These are phyloP conservation scores for Dendrothele bispora DNA, from an alignment of 768 basidiomycete species.

Conservation along the genomic window DNA sequence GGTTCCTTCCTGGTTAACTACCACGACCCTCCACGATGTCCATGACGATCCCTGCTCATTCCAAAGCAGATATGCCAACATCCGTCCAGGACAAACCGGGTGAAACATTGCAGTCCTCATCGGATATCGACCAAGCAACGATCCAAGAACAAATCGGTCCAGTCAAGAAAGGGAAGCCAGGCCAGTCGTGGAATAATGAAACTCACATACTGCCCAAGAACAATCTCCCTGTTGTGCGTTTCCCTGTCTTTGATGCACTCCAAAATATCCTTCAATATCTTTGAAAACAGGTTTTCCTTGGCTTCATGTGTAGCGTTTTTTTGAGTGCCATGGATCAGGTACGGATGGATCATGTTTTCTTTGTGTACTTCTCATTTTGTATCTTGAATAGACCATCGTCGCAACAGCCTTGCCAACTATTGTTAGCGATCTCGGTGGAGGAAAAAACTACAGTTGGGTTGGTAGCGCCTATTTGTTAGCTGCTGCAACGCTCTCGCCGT, in stretches of 20 bases:
- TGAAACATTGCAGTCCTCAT: no score
- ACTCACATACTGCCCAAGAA: constrained; percentile 59
- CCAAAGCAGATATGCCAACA: no score
- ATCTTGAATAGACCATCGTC: constrained; percentile 53
- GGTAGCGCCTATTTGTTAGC: constrained; percentile 79
- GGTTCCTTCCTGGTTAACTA: no score
- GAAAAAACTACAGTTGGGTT: constrained; percentile 69
- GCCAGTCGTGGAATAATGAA: constrained; percentile 59
- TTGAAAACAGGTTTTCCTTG: constrained; percentile 22
- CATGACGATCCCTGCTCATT: no score
- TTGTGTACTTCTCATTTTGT: background rate
- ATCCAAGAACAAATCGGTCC: no score
- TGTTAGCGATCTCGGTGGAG: constrained; percentile 62
- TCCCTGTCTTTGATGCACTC: constrained; percentile 5
- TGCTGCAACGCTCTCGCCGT: constrained; percentile 62
- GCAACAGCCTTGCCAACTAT: constrained; percentile 80
- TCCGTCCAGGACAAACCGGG: no score
- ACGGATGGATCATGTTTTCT: no score
- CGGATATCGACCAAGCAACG: no score
- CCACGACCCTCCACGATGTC: no score
- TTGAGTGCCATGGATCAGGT: constrained; percentile 64
- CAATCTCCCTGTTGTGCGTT: constrained; percentile 42
- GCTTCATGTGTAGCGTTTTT: constrained; percentile 27
- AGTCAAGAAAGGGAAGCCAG: constrained; percentile 32
- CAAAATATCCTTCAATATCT: background rate